Evolutionary conservation across 23 red algal species (phyloP), one percentile per base, ranked within the genome.

Genomic region (Gracilaria vermiculophylla): DNA sequence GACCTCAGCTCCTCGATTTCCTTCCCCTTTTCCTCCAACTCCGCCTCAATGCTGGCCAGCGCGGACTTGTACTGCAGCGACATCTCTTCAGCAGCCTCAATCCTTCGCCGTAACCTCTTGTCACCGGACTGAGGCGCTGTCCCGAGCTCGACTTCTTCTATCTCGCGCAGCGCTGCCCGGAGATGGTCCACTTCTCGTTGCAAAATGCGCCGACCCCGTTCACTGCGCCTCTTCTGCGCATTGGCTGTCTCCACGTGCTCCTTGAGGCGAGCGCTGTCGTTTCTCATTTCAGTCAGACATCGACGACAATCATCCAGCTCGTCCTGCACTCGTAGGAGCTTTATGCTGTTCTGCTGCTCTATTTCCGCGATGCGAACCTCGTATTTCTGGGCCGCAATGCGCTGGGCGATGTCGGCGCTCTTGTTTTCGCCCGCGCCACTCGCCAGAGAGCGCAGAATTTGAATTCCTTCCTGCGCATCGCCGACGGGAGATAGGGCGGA

Each of bases 401-500:
- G 54, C n/a, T 77, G 40, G 16, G 53, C 84, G 10, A 62, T 76
- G 13, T 60, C 34, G 3, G 49, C 14, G 21, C 64, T 85, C 17
- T 62, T 62, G 23, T 23, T 50, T 13, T 13, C 81, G 12, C 33
- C 49, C 35, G 33, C 47, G 2, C 20, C 50, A 23, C 29, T 8
- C 8, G 49, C 53, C 17, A 66, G 45, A 53, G 39, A 49, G 5
- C 40, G 66, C 32, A 88, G 37, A 11, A 77, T 88, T 37, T 44
- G 50, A 65, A 88, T 61, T 1, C 84, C 84, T 78, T 88, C 84
- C n/a, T 76, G 69, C 0, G 69, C 84, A 64, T 77, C 69, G 29
- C 84, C 66, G 53, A 70, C 66, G 15, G 49, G 48, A 32, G 84
- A 88, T 1, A 88, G 53, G 21, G 42, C 72, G 10, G 48, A 48